phyloP scores from a whole-genome alignment of 2,329 filamentous ascomycete genomes.

The Elsinoe batatas region DNA sequence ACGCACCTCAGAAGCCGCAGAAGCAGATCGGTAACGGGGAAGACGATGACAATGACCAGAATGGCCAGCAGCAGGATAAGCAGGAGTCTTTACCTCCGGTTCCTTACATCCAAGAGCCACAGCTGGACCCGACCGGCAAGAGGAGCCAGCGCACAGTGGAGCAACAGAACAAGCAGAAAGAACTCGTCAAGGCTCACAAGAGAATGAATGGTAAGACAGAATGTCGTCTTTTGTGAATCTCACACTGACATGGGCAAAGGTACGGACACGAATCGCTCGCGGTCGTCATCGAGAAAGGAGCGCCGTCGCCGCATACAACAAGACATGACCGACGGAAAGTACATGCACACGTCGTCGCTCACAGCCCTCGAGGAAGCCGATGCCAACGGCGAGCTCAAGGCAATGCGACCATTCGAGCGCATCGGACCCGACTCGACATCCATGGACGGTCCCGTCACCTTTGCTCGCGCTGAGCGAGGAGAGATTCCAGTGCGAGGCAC shows the following conservation, averaged over 20 bases:
- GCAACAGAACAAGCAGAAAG: conserved; percentile 38
- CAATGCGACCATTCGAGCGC: conserved; percentile 44
- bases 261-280: conserved; percentile 35
- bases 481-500: conserved; percentile 46
- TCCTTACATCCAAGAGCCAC: conserved; percentile 13
- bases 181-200: conserved; percentile 21
- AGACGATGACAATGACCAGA: not conserved
- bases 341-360: conserved; percentile 41
- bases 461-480: conserved; percentile 43
- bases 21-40: conserved; percentile 10
- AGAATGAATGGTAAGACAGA: not conserved
- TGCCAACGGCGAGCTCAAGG: conserved; percentile 38
- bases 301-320: conserved; percentile 39
- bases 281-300: conserved; percentile 38
- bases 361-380: conserved; percentile 44
- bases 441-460: conserved; percentile 48
- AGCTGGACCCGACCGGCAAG: conserved; percentile 11
- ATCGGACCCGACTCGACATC: conserved; percentile 47
- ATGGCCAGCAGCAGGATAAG: not conserved
- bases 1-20: conserved; percentile 6
- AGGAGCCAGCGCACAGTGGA: conserved; percentile 31
- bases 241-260: conserved; percentile 18
- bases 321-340: conserved; percentile 38
- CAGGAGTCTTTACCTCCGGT: conserved; percentile 12
- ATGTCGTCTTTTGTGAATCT: not conserved